Percentiles rank a stretch among this genome's conserved stretches.
phyloP scores from a whole-genome alignment of 1,139 yeast species.

The Pichia cactophila region DNA sequence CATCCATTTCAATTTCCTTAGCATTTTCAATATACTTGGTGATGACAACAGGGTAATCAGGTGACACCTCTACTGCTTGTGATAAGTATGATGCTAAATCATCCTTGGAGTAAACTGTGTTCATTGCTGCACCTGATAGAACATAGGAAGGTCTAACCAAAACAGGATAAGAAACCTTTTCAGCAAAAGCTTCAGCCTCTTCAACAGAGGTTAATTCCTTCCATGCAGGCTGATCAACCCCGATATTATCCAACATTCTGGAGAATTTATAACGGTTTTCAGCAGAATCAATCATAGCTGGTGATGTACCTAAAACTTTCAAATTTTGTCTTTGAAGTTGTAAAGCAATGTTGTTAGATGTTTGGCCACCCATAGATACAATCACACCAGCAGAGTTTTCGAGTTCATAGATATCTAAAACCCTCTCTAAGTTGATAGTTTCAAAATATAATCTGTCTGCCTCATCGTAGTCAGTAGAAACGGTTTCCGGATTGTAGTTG shows the following conservation, averaged over 20 bases:
- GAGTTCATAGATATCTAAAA: slow-evolving; percentile 88
- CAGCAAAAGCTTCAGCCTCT: slow-evolving; percentile 91
- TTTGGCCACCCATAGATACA: slow-evolving; percentile 98
- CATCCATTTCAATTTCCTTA: slow-evolving; percentile 98
- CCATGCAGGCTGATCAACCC: slow-evolving; percentile 99
- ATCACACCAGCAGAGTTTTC: slow-evolving; percentile 91
- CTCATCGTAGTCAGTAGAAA: slow-evolving; percentile 96
- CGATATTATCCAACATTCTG: slow-evolving; percentile 93
- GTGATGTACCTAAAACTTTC: slow-evolving; percentile 93
- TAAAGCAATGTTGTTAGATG: slow-evolving; percentile 93
- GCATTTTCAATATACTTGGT: slow-evolving; percentile 97
- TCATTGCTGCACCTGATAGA: slow-evolving; percentile 98
- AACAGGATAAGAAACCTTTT: slow-evolving; percentile 88
- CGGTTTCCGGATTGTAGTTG: slow-evolving; percentile 98
- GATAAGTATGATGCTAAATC: slow-evolving; percentile 83
- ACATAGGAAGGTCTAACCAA: slow-evolving; percentile 97
- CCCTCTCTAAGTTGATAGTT: slow-evolving; percentile 91
- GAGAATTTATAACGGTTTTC: slow-evolving; percentile 98
- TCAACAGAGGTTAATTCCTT: slow-evolving; percentile 90
- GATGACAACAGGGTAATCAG: slow-evolving; percentile 95
- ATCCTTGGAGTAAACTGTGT: slow-evolving; percentile 84
- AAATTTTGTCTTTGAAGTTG: slow-evolving; percentile 91
- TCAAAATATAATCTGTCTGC: slow-evolving; percentile 96
- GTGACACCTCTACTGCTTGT: slow-evolving; percentile 95
- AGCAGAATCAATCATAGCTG: slow-evolving; percentile 97